Percentiles rank a stretch among this genome's conserved stretches.
Conservation (phyloP, 1,284 basidiomycete genomes). For the Cutaneotrichosporon sp. region DNA sequence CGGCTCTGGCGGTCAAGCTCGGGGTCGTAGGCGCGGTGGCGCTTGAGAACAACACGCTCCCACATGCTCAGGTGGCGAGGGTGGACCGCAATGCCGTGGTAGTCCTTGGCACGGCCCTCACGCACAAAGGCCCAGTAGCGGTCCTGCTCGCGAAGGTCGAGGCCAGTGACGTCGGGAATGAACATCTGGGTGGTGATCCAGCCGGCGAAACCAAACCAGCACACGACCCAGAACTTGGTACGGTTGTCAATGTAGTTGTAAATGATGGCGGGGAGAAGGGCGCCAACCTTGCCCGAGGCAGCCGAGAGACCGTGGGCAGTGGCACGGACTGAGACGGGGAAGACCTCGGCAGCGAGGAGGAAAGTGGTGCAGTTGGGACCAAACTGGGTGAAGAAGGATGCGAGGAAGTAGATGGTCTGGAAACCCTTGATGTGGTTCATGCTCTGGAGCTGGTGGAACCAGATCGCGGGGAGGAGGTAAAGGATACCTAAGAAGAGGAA, state of each 20-base stretch:
- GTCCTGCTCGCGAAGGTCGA: conserved; percentile 60
- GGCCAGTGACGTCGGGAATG: conserved; percentile 58
- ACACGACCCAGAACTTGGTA: conserved; percentile 59
- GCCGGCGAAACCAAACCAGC: conserved; percentile 58
- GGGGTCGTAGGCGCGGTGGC: conserved; percentile 57
- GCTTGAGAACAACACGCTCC: conserved; percentile 57
- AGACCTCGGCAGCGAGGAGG: conserved; percentile 56
- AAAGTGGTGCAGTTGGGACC: conserved; percentile 57
- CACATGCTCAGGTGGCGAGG: conserved; percentile 57
- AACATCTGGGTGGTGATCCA: conserved; percentile 56
- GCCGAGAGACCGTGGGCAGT: conserved; percentile 56
- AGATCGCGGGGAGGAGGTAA: conserved; percentile 52
- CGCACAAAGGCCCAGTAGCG: conserved; percentile 59
- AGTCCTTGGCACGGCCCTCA: conserved; percentile 55
- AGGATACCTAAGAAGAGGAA: conserved; percentile 56
- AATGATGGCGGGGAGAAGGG: conserved; percentile 54
- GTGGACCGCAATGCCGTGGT: conserved; percentile 60
- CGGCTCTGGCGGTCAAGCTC: conserved; percentile 56
- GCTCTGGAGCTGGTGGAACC: conserved; percentile 49
- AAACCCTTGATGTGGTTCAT: conserved; percentile 52
- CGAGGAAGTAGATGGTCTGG: conserved; percentile 58
- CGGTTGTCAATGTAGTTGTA: conserved; percentile 51
- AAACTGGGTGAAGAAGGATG: conserved; percentile 59
- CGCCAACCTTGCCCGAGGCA: conserved; percentile 57
- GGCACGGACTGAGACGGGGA: conserved; percentile 57